Percentiles rank a stretch among this genome's conserved stretches.
phyloP scores from a whole-genome alignment of 2,329 filamentous ascomycete species.

The Fusarium sp. region DNA sequence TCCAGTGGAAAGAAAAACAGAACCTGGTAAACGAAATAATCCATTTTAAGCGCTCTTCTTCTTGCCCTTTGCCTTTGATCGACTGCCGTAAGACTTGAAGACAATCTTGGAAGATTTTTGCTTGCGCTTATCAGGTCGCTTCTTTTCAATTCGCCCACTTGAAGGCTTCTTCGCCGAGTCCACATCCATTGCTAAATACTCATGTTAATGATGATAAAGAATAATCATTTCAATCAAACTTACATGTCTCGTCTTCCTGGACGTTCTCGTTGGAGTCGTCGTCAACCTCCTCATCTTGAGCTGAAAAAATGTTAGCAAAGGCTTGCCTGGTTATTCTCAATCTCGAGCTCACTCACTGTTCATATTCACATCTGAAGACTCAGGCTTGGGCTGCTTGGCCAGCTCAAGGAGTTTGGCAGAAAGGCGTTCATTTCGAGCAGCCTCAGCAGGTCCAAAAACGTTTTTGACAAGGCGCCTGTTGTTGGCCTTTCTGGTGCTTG shows the following conservation, averaged over 20 bases:
- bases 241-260: slow-evolving; percentile 40
- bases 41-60: slow-evolving; percentile 50
- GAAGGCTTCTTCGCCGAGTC: slow-evolving; percentile 60
- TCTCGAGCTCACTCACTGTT: slow-evolving; percentile 48
- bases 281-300: slow-evolving; percentile 45
- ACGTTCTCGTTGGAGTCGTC: slow-evolving; percentile 49
- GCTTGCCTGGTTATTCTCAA: background rate
- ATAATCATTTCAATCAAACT: slow-evolving; percentile 18
- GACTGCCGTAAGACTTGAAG: slow-evolving; percentile 68
- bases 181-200: slow-evolving; percentile 65
- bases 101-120: slow-evolving; percentile 68
- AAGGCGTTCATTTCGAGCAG: slow-evolving; percentile 82
- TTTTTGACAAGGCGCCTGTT: slow-evolving; percentile 81
- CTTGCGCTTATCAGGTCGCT: slow-evolving; percentile 67
- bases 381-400: slow-evolving; percentile 79
- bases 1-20: slow-evolving; percentile 13
- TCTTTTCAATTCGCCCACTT: slow-evolving; percentile 57
- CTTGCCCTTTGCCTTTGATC: slow-evolving; percentile 57
- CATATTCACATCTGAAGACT: slow-evolving; percentile 62
- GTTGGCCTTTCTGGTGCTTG: slow-evolving; percentile 85
- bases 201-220: slow-evolving; percentile 26
- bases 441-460: slow-evolving; percentile 86
- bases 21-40: slow-evolving; percentile 26
- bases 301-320: slow-evolving; percentile 32
- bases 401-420: slow-evolving; percentile 87